Conservation (phyloP, 805 yeast species). For the Wickerhamomyces kurtzmanii region DNA sequence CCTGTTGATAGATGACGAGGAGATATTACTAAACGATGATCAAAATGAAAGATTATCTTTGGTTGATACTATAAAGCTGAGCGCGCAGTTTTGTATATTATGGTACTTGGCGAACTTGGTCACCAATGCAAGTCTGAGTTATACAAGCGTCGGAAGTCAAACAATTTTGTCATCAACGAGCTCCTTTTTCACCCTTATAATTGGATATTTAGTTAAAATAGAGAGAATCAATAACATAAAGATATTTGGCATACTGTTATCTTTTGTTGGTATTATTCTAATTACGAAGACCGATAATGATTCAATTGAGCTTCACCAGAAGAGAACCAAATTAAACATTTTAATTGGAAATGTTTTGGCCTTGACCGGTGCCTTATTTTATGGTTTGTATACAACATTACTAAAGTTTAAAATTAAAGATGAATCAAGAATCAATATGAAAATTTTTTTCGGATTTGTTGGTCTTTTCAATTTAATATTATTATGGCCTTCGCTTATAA, state of each 20-base stretch:
- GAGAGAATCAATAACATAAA: constrained; percentile 62
- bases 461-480: constrained; percentile 71
- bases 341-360: constrained; percentile 75
- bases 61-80: constrained; percentile 60
- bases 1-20: constrained; percentile 15
- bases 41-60: constrained; percentile 25
- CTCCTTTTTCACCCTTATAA: constrained; percentile 80
- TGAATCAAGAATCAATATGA: constrained; percentile 74
- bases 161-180: constrained; percentile 90
- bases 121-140: constrained; percentile 79
- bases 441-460: constrained; percentile 88
- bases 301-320: constrained; percentile 7
- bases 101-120: constrained; percentile 91
- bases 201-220: constrained; percentile 65
- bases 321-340: constrained; percentile 17
- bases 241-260: constrained; percentile 56
- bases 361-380: constrained; percentile 75
- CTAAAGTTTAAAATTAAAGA: constrained; percentile 63
- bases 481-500: constrained; percentile 73
- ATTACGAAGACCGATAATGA: constrained; percentile 59
- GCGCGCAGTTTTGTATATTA: constrained; percentile 73
- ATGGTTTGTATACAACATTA: constrained; percentile 84
- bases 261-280: constrained; percentile 70
- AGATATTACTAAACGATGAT: constrained; percentile 11
- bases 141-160: constrained; percentile 90